Percentiles rank a stretch among this genome's conserved stretches.
These are phyloP conservation scores for Chaetomium sp. DNA, from an alignment of 2,329 filamentous ascomycete genomes.

Conservation along the genomic window DNA sequence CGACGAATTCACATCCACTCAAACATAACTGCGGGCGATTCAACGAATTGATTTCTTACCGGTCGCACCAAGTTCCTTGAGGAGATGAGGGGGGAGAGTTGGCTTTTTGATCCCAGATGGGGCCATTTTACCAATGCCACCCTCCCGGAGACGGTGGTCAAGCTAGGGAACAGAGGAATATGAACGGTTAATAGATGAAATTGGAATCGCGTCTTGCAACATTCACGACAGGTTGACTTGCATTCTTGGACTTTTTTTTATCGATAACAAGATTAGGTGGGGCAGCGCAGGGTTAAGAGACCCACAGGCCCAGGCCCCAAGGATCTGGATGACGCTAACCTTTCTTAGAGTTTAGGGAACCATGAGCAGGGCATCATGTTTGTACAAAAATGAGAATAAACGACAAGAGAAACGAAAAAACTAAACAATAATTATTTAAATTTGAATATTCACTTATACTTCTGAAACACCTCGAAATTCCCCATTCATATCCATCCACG, in stretches of 20 bases:
- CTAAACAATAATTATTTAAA: no score
- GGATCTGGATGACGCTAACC: no score
- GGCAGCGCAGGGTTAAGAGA: not conserved
- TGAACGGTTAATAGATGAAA: not conserved
- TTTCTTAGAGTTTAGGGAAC: no score
- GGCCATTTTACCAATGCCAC: constrained; percentile 22
- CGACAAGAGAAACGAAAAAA: no score
- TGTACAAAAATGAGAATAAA: no score
- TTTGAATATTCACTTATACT: no score
- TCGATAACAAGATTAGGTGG: constrained; percentile 10
- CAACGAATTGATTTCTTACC: constrained; percentile 8
- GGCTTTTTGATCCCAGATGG: constrained; percentile 31
- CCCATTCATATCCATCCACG: no score
- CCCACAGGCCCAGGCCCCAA: no score
- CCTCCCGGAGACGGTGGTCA: not conserved
- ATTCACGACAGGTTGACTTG: not conserved
- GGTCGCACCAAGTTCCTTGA: constrained; percentile 36
- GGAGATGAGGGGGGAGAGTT: constrained; percentile 37
- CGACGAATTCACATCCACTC: no score
- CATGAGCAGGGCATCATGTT: no score
- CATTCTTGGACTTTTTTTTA: constrained; percentile 16
- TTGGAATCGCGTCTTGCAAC: not conserved
- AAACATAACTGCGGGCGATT: not conserved
- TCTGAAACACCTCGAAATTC: no score
- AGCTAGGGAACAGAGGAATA: not conserved